Percentiles rank a stretch among this genome's conserved stretches.
phyloP scores from a whole-genome alignment of 208 protist species.

The Naegleria fowleri region DNA sequence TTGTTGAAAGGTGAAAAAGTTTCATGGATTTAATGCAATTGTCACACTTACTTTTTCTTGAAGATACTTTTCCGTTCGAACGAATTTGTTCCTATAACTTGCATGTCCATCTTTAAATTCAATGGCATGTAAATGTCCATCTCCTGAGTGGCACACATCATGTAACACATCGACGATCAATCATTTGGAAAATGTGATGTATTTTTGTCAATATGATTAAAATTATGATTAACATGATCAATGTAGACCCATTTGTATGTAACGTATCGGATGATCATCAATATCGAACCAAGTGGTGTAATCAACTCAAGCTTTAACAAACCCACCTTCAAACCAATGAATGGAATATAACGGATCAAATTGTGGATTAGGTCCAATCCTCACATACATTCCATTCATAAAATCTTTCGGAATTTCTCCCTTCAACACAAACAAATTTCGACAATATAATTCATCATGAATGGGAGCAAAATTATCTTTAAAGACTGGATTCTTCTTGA shows the following conservation, averaged over 20 bases:
- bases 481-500: conserved; percentile 21
- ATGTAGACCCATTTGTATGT: no score
- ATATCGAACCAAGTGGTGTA: no score
- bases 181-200: conserved; percentile 3
- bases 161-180: neutral
- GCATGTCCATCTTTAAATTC: neutral
- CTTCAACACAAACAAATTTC: neutral
- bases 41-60: neutral
- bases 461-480: conserved; percentile 29
- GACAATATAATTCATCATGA: conserved; percentile 11
- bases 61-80: conserved; percentile 28
- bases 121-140: conserved; percentile 29
- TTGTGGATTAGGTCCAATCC: conserved; percentile 34
- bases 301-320: no score
- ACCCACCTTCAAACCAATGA: conserved; percentile 2
- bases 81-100: conserved; percentile 25
- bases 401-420: conserved; percentile 22
- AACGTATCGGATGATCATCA: no score
- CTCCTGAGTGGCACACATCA: conserved; percentile 31
- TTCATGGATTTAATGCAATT: no score
- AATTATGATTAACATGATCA: no score
- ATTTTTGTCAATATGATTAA: no score
- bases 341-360: neutral
- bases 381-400: conserved; percentile 22
- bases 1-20: no score